These are phyloP conservation scores for Arabidopsis suecica DNA, from an alignment of 345 rosid genomes.

Conservation along the genomic window DNA sequence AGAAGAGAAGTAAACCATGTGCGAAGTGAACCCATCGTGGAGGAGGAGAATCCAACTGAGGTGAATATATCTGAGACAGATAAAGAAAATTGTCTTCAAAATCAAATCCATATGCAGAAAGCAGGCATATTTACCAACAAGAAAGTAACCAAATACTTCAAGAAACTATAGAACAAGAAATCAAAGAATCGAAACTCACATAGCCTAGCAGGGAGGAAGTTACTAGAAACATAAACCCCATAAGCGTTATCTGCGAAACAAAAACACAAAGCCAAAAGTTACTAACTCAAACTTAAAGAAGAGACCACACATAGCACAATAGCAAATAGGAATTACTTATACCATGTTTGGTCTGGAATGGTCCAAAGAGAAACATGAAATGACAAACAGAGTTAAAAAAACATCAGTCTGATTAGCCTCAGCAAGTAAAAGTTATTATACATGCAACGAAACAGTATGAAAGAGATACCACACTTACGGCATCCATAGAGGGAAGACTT, in stretches of 20 bases:
- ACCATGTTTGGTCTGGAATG: conserved; percentile 93
- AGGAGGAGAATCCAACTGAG: conserved; percentile 82
- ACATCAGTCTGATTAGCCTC: conserved; percentile 15
- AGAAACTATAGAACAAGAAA: conserved; percentile 18
- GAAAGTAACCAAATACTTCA: conserved; percentile 10
- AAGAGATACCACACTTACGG: conserved; percentile 64
- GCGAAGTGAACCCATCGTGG: conserved; percentile 99
- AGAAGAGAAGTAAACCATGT: conserved; percentile 90
- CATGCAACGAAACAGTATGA: neutral
- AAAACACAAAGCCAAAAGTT: conserved; percentile 5
- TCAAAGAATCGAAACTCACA: conserved; percentile 60
- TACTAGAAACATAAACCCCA: conserved; percentile 85
- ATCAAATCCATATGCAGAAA: neutral
- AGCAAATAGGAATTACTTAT: conserved; percentile 33
- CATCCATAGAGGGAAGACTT: conserved; percentile 98
- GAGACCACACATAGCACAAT: conserved; percentile 4
- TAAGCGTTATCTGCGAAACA: conserved; percentile 79
- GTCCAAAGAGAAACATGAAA: conserved; percentile 42
- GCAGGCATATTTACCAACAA: neutral
- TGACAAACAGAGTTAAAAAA: conserved; percentile 40
- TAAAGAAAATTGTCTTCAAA: conserved; percentile 24
- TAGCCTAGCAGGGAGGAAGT: conserved; percentile 84
- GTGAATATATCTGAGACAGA: conserved; percentile 46
- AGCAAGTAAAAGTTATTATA: neutral
- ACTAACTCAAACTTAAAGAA: neutral